Evolutionary conservation across 2,329 filamentous ascomycete species (phyloP).

Genomic region (Bipolaris gigantea): DNA sequence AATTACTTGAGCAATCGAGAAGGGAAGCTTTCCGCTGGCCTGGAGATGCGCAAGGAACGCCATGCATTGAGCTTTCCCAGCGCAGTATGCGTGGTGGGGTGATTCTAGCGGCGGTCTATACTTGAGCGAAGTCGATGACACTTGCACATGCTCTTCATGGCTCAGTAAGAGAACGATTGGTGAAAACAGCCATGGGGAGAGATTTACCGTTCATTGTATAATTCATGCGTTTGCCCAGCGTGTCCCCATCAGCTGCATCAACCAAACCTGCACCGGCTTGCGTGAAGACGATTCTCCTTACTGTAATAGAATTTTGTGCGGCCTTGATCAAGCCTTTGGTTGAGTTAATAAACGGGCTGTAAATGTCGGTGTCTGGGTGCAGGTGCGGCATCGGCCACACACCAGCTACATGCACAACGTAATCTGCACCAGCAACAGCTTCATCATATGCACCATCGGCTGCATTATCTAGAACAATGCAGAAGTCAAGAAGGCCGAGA

Average conservation of each 20-base stretch:
- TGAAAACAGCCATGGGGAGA: not conserved
- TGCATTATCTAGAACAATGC: conserved; percentile 36
- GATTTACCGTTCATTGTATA: conserved; percentile 25
- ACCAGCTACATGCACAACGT: conserved; percentile 39
- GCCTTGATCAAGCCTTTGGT: conserved; percentile 35
- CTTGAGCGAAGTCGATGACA: conserved; percentile 24
- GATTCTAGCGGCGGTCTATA: conserved; percentile 34
- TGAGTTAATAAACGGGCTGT: conserved; percentile 37
- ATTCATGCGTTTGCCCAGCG: conserved; percentile 34
- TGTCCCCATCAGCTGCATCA: conserved; percentile 38
- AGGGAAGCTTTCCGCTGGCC: conserved; percentile 14
- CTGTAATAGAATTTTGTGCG: conserved; percentile 27
- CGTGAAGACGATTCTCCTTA: conserved; percentile 37
- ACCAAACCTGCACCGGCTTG: conserved; percentile 41
- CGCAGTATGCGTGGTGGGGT: conserved; percentile 39
- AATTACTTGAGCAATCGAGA: conserved; percentile 38
- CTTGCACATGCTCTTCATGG: conserved; percentile 24
- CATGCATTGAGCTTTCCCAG: conserved; percentile 42
- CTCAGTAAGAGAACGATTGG: not conserved
- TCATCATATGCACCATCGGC: conserved; percentile 31
- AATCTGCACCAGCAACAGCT: conserved; percentile 27
- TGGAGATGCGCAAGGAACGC: conserved; percentile 23
- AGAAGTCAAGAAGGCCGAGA: conserved; percentile 25
- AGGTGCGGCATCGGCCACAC: conserved; percentile 39
- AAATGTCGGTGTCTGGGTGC: conserved; percentile 41